A percentile compares a stretch with the other conserved stretches of the same genome.
phyloP scores from a whole-genome alignment of 148 eudicot species.

The Cornus florida region DNA sequence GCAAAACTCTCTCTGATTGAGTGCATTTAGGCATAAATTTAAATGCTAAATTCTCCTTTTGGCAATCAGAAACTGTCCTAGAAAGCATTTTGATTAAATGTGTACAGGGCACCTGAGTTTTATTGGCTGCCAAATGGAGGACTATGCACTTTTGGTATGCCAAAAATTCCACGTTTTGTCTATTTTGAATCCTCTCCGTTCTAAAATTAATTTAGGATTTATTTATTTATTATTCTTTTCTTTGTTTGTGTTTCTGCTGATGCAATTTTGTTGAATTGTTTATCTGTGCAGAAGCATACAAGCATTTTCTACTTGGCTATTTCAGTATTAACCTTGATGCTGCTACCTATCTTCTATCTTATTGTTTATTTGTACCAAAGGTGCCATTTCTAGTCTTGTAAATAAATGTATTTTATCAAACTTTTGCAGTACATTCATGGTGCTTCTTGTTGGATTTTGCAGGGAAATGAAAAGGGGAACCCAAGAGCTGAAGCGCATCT shows the following conservation, averaged over 20 bases:
- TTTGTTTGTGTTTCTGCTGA: not conserved
- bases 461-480: constrained; percentile 75
- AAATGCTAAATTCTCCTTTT: not conserved
- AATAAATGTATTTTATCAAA: not conserved
- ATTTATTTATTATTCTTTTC: not conserved
- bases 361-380: constrained; percentile 81
- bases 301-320: constrained; percentile 69
- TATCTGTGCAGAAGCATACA: constrained; percentile 68
- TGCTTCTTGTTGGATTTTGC: constrained; percentile 22
- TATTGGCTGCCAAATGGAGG: not conserved
- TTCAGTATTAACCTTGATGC: constrained; percentile 74
- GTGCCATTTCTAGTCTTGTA: constrained; percentile 30
- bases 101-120: not conserved
- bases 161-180: not conserved
- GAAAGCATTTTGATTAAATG: not conserved
- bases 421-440: not conserved
- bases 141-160: not conserved
- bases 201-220: not conserved
- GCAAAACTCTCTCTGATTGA: too few relatives aligned
- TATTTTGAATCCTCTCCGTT: not conserved
- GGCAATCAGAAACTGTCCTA: not conserved
- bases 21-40: not conserved
- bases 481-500: constrained; percentile 71
- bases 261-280: not conserved
- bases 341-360: constrained; percentile 86